Evolutionary conservation across 345 rosid genomes (phyloP), one percentile per base, ranked within the genome.

Genomic region (Citrus glauca): DNA sequence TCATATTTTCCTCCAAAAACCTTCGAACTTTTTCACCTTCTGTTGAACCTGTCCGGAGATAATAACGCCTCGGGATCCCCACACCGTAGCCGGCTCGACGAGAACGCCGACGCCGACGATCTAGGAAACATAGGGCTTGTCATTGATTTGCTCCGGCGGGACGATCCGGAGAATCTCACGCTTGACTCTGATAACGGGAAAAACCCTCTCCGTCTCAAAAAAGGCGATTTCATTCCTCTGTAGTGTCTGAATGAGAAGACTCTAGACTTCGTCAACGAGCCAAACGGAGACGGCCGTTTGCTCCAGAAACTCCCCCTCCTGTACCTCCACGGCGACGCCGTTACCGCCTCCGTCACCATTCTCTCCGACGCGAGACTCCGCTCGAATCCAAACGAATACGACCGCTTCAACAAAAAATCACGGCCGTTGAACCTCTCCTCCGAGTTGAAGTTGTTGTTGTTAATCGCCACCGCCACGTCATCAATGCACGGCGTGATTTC

Each of bases 21-120:
- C 27, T 9, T 24, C n/a, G 20, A 28, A 17, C 2, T 9, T 42
- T 50, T 37, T 77, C 59, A 88, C 74, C 96, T 82, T 25, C 88
- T 60, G 84, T 83, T 90, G 64, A 91, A 92, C 78, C 99, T 88
- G 84, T 95, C 98, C 89, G 99, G 99, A 63, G 99, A 95, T 2
- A 95, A 76, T 55, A 95, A 71, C 50, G 99, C 99, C 88, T 95
- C 99, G 25, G 99, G 99, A 85, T 95, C 98, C 64, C 99, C 99
- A 76, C 99, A 95, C 82, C 99, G 80, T 22, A 93, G 77, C 82
- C 99, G 79, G 85, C 99, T 95, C 48, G 99, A 92, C 66, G 97
- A 87, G 83, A 89, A 90, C 56, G 85, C 68, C 53, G 50, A 45
- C 17, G 79, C 83, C 14, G 88, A 74, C 20, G 92, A 76, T 74